Percentiles rank a stretch among this genome's conserved stretches.
Conservation (phyloP, 495 filamentous ascomycete species). For the Sabuloglossum arenarium region DNA sequence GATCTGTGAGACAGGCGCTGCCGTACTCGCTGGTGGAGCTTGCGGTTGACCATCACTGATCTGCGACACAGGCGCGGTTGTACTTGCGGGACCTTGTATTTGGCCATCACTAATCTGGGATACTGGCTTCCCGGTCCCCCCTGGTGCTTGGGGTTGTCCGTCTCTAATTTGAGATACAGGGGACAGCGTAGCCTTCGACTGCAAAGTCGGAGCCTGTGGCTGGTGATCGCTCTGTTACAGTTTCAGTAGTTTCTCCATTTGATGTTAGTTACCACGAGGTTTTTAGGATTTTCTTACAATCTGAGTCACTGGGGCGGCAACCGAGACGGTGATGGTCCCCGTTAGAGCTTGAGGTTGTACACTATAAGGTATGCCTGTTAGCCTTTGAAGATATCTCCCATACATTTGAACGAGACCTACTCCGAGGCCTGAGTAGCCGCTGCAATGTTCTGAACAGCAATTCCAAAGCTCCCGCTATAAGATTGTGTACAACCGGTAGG, state of each 20-base stretch:
- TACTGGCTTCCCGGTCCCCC: slow-evolving; percentile 13
- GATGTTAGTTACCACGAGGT: background rate
- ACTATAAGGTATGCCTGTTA: background rate
- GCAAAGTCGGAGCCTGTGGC: slow-evolving; percentile 9
- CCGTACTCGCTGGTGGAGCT: background rate
- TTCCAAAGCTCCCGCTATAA: background rate
- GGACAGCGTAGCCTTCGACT: slow-evolving; percentile 16
- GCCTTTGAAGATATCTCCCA: no score
- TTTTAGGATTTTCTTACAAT: background rate
- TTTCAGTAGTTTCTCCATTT: background rate
- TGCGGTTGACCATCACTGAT: slow-evolving; percentile 2
- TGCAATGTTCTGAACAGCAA: background rate
- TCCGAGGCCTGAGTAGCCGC: background rate
- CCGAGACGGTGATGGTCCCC: background rate
- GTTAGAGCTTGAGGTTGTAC: background rate
- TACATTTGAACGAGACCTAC: background rate
- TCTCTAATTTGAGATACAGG: slow-evolving; percentile 16
- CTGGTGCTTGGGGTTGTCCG: slow-evolving; percentile 14
- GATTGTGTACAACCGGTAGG: background rate
- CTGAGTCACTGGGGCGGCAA: background rate
- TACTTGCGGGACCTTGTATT: slow-evolving; percentile 1
- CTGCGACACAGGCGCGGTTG: background rate
- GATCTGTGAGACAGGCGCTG: background rate
- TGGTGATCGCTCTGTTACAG: background rate
- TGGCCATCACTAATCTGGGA: slow-evolving; percentile 7